Conservation (phyloP, 352 stramenopile species). For the Phytopythium montanum region DNA sequence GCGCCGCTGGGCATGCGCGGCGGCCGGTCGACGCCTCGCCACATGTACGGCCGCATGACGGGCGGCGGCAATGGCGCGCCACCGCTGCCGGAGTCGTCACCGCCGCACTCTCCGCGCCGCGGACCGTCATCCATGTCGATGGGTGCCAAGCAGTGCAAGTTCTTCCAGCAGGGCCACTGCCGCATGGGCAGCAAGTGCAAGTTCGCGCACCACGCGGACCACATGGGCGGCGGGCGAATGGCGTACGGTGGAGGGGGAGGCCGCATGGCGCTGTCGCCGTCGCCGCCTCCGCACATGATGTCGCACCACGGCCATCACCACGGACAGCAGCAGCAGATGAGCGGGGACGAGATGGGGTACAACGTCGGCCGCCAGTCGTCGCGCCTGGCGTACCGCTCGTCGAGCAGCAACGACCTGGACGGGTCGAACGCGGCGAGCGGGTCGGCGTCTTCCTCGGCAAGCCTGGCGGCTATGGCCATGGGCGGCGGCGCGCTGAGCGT, state of each 20-base stretch:
- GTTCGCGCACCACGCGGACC: constrained; percentile 56
- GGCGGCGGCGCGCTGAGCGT: constrained; percentile 42
- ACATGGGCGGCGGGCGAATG: constrained; percentile 16
- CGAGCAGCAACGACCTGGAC: constrained; percentile 16
- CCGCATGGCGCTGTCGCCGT: constrained; percentile 7
- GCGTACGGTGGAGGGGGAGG: constrained; percentile 11
- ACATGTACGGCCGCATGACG: constrained; percentile 54
- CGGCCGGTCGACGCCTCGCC: constrained; percentile 24
- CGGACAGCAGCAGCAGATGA: constrained; percentile 32
- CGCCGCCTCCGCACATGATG: constrained; percentile 7
- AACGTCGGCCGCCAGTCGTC: not conserved
- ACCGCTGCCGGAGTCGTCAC: constrained; percentile 50
- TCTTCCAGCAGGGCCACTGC: constrained; percentile 81
- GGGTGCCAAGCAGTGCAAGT: constrained; percentile 77
- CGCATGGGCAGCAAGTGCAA: constrained; percentile 86
- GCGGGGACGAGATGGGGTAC: constrained; percentile 11
- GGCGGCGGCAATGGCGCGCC: constrained; percentile 9
- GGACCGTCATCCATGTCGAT: constrained; percentile 20
- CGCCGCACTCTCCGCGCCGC: constrained; percentile 57
- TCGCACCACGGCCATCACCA: constrained; percentile 16
- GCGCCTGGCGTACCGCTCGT: constrained; percentile 17
- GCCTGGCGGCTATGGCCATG: constrained; percentile 22
- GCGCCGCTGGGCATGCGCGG: constrained; percentile 22
- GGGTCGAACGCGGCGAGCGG: constrained; percentile 21
- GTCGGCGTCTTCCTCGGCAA: constrained; percentile 9